A percentile compares a stretch with the other conserved stretches of the same genome.
Conservation (phyloP, 1,284 basidiomycete species). For the Marasmius tenuissimus region DNA sequence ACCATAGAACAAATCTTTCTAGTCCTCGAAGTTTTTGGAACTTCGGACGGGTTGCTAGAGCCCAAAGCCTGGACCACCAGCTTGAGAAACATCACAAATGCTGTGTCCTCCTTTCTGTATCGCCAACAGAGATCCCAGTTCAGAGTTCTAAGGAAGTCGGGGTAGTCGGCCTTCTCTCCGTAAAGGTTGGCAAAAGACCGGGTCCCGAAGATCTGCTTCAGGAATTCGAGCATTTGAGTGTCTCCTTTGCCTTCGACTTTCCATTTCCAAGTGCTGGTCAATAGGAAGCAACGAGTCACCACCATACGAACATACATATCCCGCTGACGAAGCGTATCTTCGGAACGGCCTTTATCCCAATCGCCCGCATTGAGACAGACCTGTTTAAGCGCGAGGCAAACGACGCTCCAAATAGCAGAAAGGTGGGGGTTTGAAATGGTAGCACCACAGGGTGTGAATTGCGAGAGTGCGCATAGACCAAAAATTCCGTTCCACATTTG, state of each 20-base stretch:
- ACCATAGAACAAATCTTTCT: conserved; percentile 80
- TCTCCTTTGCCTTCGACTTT: conserved; percentile 50
- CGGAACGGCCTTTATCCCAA: conserved; percentile 39
- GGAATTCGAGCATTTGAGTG: conserved; percentile 53
- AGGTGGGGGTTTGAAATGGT: conserved; percentile 48
- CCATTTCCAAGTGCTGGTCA: conserved; percentile 81
- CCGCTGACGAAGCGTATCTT: conserved; percentile 52
- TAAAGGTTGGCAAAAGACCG: conserved; percentile 80
- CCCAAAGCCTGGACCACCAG: conserved; percentile 62
- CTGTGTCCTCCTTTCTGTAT: conserved; percentile 62
- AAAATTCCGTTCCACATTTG: conserved; percentile 74
- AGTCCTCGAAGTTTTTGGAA: conserved; percentile 41
- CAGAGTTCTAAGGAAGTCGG: conserved; percentile 70
- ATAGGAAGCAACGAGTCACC: conserved; percentile 70
- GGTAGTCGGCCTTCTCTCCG: conserved; percentile 76
- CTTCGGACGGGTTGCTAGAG: too few species aligned
- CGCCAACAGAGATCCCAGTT: conserved; percentile 56
- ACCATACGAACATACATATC: conserved; percentile 80
- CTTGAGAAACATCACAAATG: conserved; percentile 82
- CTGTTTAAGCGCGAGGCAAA: conserved; percentile 55
- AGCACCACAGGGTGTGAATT: conserved; percentile 74
- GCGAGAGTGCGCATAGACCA: conserved; percentile 72
- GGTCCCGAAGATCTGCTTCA: conserved; percentile 79
- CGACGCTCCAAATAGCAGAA: conserved; percentile 68
- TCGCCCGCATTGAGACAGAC: conserved; percentile 59